Percentiles rank a stretch among this genome's conserved stretches.
phyloP scores from a whole-genome alignment of 1,284 basidiomycete genomes.

The Pterula multifida region DNA sequence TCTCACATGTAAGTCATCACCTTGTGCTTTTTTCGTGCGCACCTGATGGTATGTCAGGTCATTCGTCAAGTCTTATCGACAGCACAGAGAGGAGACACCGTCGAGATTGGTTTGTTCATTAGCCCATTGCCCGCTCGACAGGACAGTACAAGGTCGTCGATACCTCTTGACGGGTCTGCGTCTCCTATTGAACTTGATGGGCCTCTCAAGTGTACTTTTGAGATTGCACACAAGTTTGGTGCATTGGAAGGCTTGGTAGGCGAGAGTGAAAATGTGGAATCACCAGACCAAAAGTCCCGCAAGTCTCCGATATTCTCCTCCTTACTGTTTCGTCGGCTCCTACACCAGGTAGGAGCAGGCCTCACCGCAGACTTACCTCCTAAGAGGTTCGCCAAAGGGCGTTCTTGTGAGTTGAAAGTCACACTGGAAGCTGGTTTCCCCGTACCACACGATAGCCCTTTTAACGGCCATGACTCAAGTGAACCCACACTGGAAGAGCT shows the following conservation, averaged over 20 bases:
- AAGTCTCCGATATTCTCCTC: slow-evolving; percentile 47
- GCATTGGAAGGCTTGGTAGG: neutral
- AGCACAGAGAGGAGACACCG: slow-evolving; percentile 62
- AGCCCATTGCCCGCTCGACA: slow-evolving; percentile 19
- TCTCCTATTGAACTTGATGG: slow-evolving; percentile 15
- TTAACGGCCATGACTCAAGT: slow-evolving; percentile 26
- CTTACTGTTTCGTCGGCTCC: slow-evolving; percentile 50
- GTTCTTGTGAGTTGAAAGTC: slow-evolving; percentile 42
- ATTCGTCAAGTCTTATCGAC: slow-evolving; percentile 73
- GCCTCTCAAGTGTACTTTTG: slow-evolving; percentile 38
- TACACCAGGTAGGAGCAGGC: slow-evolving; percentile 55
- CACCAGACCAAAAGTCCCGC: slow-evolving; percentile 21
- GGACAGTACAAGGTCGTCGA: slow-evolving; percentile 8
- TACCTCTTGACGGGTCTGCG: slow-evolving; percentile 11
- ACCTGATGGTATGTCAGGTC: slow-evolving; percentile 37
- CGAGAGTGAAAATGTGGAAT: slow-evolving; percentile 14
- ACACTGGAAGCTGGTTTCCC: slow-evolving; percentile 40
- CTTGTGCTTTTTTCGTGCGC: neutral
- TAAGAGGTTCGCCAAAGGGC: slow-evolving; percentile 28
- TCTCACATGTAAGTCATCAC: slow-evolving; percentile 65
- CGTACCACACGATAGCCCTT: slow-evolving; percentile 21
- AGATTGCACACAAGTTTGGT: slow-evolving; percentile 33
- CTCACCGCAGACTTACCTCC: slow-evolving; percentile 37
- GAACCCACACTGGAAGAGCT: slow-evolving; percentile 76
- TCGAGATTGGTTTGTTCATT: slow-evolving; percentile 80